Evolutionary conservation across 805 yeast species (phyloP), one percentile per base, ranked within the genome.

Genomic region (Ogataea paradorogensis): DNA sequence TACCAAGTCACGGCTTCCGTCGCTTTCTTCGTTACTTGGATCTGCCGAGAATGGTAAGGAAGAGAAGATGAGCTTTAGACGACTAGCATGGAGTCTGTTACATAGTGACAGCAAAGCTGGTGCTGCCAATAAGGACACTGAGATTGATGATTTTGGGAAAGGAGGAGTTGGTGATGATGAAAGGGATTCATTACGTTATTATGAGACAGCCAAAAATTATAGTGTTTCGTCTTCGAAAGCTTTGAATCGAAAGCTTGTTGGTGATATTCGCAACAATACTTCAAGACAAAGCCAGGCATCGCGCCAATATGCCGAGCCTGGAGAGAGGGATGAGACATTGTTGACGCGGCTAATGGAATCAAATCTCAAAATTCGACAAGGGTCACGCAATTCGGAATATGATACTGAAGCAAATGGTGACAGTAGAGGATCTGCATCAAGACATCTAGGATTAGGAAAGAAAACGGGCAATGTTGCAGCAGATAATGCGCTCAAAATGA

Each of bases 1-100:
- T 14, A 16, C 38, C 28, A 50, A 34, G 21, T 47, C 55, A 3
- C 31, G 51, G 9, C 38, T 47, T 4, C 50, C 55, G 1, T 47
- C 55, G 15, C 40, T 50, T 20, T 45, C 46, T 4, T 46, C 55
- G 3, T 27, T 50, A 10, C 35, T 51, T n/a, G 56, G 50, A 22
- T 40, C 48, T 5, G 47, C 47, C 6, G 52, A 46, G 11, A 47
- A 45, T 33, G 35, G 37, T 14, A 45, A 43, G 14, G 57, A 50
- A 11, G 57, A 56, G 22, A 51, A 51, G 30, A 25, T 48, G 21
- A 48, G 59, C 10, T 51, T 58, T 16, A 45, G 59, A 38, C 47
- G 51, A 38, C 38, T 56, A 10, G 62, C 62, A 11, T 51, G 47
- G 37, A 54, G 47, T 27, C 39, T 56, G 14, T 34, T 53, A 5